phyloP scores from a whole-genome alignment of 208 protist species.

The Porcisia hertigi region DNA sequence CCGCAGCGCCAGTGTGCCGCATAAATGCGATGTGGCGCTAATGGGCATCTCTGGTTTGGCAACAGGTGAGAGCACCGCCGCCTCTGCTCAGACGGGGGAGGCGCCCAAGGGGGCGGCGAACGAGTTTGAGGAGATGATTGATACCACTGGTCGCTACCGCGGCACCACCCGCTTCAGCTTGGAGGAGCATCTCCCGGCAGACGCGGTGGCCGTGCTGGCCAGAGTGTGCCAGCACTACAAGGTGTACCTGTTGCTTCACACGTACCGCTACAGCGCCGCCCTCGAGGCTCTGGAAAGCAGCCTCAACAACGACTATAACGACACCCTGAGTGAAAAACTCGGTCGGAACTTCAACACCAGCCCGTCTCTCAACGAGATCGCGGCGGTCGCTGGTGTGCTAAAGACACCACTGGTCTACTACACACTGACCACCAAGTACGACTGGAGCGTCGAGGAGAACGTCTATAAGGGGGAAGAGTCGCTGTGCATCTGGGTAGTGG shows the following conservation, averaged over 20 bases:
- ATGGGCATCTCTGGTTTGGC: conserved; percentile 21
- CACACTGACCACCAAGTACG: conserved; percentile 55
- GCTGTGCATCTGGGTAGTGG: conserved; percentile 87
- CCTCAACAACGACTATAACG: conserved; percentile 66
- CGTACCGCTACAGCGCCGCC: conserved; percentile 88
- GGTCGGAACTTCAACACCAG: conserved; percentile 57
- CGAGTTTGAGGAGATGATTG: background rate
- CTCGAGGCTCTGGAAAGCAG: conserved; percentile 82
- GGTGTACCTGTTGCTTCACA: conserved; percentile 67
- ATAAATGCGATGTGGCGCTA: conserved; percentile 4
- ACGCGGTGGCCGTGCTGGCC: conserved; percentile 53
- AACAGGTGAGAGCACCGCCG: background rate
- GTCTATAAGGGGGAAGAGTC: conserved; percentile 64
- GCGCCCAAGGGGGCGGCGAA: background rate
- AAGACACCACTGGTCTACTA: conserved; percentile 81
- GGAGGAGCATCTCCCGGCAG: conserved; percentile 41
- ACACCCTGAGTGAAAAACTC: conserved; percentile 83
- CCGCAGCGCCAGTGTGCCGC: background rate
- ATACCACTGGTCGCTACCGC: conserved; percentile 1
- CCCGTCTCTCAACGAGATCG: conserved; percentile 84
- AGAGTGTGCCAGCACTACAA: conserved; percentile 63
- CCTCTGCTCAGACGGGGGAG: background rate
- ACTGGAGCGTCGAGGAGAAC: conserved; percentile 49
- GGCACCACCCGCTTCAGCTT: conserved; percentile 17
- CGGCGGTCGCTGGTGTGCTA: conserved; percentile 65